Conservation (phyloP, 176 grass and related monocot species). For the Musa troglodytarum region DNA sequence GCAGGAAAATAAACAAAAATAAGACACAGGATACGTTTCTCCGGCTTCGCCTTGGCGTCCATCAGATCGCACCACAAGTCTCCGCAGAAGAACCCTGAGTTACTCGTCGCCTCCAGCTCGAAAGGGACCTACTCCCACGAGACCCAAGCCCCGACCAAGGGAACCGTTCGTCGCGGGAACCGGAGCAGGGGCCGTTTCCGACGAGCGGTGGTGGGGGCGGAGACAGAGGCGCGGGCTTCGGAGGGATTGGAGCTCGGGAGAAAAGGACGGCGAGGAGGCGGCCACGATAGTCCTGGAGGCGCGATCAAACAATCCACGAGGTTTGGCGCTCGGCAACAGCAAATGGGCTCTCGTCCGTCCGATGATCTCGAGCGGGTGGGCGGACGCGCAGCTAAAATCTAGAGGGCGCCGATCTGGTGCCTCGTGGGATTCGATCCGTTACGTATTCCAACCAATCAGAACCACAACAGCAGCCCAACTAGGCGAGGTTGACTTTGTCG, state of each 20-base stretch:
- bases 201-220: background rate
- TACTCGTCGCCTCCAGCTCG: slow-evolving; percentile 75
- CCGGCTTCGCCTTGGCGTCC: slow-evolving; percentile 53
- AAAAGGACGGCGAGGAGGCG: background rate
- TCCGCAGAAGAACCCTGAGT: slow-evolving; percentile 71
- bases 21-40: slow-evolving; percentile 52
- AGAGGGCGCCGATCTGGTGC: background rate
- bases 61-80: slow-evolving; percentile 86
- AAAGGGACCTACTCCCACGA: background rate
- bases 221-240: too few relatives aligned
- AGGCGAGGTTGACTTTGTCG: background rate
- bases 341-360: background rate
- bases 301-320: background rate
- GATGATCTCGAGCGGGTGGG: background rate
- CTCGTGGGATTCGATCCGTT: background rate
- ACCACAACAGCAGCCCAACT: background rate
- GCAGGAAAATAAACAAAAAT: background rate
- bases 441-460: background rate
- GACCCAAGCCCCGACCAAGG: background rate
- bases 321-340: background rate
- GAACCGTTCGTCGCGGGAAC: background rate
- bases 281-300: background rate
- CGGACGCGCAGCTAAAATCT: slow-evolving; percentile 1
- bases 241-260: background rate
- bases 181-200: background rate